Percentiles rank a stretch among this genome's conserved stretches.
Conservation (phyloP, 805 yeast genomes). For the Starmerella bacillaris region DNA sequence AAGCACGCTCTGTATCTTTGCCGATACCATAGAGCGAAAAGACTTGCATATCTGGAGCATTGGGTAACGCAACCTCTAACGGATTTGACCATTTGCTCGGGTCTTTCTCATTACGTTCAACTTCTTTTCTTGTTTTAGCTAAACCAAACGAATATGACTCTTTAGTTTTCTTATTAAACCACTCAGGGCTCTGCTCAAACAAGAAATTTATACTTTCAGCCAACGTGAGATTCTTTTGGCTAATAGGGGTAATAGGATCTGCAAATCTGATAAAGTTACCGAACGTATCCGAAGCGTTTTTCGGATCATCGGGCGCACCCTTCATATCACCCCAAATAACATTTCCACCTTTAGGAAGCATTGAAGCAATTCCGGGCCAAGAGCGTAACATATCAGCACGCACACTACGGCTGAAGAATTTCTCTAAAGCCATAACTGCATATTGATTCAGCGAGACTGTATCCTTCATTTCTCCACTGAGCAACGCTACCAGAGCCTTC, state of each 20-base stretch:
- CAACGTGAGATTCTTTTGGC: slow-evolving; percentile 42
- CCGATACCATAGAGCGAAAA: slow-evolving; percentile 93
- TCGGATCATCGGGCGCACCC: slow-evolving; percentile 41
- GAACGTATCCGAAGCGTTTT: slow-evolving; percentile 28
- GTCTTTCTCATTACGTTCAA: slow-evolving; percentile 45
- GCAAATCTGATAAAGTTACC: slow-evolving; percentile 62
- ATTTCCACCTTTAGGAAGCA: slow-evolving; percentile 93
- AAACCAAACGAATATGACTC: slow-evolving; percentile 68
- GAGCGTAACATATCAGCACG: slow-evolving; percentile 69
- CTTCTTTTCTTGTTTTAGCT: slow-evolving; percentile 42
- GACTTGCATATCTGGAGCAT: slow-evolving; percentile 81
- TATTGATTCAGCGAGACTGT: slow-evolving; percentile 84
- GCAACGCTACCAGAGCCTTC: slow-evolving; percentile 71
- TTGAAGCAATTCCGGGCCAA: slow-evolving; percentile 88
- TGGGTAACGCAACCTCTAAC: slow-evolving; percentile 73
- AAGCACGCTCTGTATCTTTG: slow-evolving; percentile 87
- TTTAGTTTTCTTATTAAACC: slow-evolving; percentile 49
- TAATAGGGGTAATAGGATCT: slow-evolving; percentile 28
- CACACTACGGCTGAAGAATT: slow-evolving; percentile 77
- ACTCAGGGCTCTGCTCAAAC: slow-evolving; percentile 46
- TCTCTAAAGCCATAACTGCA: slow-evolving; percentile 87
- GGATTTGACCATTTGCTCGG: slow-evolving; percentile 89
- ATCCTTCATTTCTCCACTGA: slow-evolving; percentile 98
- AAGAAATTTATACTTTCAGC: slow-evolving; percentile 49
- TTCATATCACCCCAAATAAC: slow-evolving; percentile 66